Evolutionary conservation across 2,329 filamentous ascomycete genomes (phyloP).

Genomic region (Chrysosporium keratinophilum): DNA sequence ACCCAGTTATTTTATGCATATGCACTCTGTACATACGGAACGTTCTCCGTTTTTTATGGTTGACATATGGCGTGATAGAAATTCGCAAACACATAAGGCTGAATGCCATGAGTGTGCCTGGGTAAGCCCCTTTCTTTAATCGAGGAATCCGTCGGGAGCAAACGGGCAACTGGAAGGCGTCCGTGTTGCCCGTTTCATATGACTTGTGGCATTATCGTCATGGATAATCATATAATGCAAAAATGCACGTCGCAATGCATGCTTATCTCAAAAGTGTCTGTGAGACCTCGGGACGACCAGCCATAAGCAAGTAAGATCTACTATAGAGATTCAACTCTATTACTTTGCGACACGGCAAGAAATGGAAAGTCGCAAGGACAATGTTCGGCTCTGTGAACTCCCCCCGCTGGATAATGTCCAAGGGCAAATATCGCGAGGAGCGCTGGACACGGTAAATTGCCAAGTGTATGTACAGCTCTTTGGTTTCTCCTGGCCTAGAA

Average conservation of each 20-base stretch:
- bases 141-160: not conserved
- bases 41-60: not conserved
- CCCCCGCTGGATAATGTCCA: too few relatives aligned
- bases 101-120: not conserved
- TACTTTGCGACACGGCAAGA: not conserved
- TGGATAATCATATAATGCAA: constrained; percentile 3
- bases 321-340: not conserved
- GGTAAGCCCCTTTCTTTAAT: not conserved
- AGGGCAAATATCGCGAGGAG: too few relatives aligned
- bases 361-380: not conserved
- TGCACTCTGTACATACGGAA: not conserved
- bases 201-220: not conserved
- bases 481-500: too few relatives aligned
- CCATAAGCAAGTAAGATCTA: not conserved
- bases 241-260: not conserved
- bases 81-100: constrained; percentile 1
- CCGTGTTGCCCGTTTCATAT: not conserved
- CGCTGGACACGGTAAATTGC: too few relatives aligned
- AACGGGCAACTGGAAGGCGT: not conserved
- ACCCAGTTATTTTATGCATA: not conserved
- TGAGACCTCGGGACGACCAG: not conserved
- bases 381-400: too few relatives aligned
- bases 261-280: too few relatives aligned
- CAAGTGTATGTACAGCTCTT: too few relatives aligned
- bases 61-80: not conserved